Conservation (phyloP, 495 filamentous ascomycete species). For the Tuber magnatum region DNA sequence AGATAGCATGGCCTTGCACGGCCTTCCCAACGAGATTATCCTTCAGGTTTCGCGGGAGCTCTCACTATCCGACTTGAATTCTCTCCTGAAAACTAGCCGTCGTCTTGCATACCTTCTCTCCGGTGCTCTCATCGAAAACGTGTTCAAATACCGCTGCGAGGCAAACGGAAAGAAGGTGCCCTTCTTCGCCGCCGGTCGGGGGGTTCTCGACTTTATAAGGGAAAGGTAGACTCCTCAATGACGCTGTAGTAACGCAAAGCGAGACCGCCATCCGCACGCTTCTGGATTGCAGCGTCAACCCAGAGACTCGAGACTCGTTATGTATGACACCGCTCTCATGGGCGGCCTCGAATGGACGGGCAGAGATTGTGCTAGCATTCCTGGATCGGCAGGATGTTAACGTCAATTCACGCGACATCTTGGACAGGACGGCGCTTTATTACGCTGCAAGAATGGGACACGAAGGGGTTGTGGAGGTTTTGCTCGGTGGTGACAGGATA, state of each 20-base stretch:
- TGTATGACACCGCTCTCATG: neutral
- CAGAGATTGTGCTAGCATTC: neutral
- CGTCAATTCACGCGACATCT: neutral
- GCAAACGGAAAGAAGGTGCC: neutral
- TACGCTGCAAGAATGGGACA: neutral
- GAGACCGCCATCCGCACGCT: neutral
- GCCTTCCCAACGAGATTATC: neutral
- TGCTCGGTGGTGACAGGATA: neutral
- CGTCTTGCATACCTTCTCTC: neutral
- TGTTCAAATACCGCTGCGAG: neutral
- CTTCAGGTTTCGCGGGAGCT: neutral
- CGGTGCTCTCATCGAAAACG: neutral
- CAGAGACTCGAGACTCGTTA: neutral
- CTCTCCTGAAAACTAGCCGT: neutral
- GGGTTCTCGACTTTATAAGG: neutral
- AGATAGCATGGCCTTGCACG: neutral
- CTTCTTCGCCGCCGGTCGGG: neutral
- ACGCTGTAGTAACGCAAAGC: neutral
- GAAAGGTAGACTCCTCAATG: neutral
- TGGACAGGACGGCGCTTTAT: neutral
- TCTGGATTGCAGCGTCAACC: neutral
- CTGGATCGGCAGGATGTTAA: neutral
- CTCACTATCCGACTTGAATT: neutral
- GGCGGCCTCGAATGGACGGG: neutral
- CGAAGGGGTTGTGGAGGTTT: neutral